Conservation (phyloP, 1,139 yeast species). For the Blastobotrys elegans region DNA sequence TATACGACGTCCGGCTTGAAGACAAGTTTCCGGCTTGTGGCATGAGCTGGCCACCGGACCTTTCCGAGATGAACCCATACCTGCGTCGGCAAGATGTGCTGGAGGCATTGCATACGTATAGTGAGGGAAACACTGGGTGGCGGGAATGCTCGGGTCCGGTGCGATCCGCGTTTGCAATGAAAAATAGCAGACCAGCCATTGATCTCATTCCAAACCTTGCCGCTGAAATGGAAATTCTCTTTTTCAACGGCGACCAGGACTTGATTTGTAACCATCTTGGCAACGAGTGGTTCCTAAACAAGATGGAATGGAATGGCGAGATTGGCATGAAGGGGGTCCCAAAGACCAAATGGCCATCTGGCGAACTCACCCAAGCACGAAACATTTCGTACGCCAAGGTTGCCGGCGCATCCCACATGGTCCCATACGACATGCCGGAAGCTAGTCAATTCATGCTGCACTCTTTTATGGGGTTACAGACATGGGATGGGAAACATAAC, state of each 20-base stretch:
- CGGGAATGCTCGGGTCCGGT: slow-evolving; percentile 69
- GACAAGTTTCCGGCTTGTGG: slow-evolving; percentile 89
- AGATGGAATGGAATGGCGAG: slow-evolving; percentile 63
- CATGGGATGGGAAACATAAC: slow-evolving; percentile 18
- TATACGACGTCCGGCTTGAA: slow-evolving; percentile 69
- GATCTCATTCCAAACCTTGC: slow-evolving; percentile 61
- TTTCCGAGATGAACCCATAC: slow-evolving; percentile 55
- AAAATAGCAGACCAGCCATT: slow-evolving; percentile 55
- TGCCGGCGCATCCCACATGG: slow-evolving; percentile 86
- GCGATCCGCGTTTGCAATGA: slow-evolving; percentile 47
- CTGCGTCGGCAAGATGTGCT: slow-evolving; percentile 53
- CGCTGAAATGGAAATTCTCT: slow-evolving; percentile 51
- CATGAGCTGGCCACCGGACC: slow-evolving; percentile 86
- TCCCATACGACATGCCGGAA: slow-evolving; percentile 77
- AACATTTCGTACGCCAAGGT: slow-evolving; percentile 73
- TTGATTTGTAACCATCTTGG: slow-evolving; percentile 83
- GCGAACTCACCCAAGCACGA: slow-evolving; percentile 41
- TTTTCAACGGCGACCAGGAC: slow-evolving; percentile 87
- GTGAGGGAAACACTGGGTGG: slow-evolving; percentile 48
- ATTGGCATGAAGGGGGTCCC: slow-evolving; percentile 40
- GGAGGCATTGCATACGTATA: slow-evolving; percentile 42
- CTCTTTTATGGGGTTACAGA: slow-evolving; percentile 30
- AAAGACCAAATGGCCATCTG: slow-evolving; percentile 15
- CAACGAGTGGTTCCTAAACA: slow-evolving; percentile 57
- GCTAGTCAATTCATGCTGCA: slow-evolving; percentile 58